These are phyloP conservation scores for Populus hybrid DNA, from an alignment of 441 rosid genomes.

Conservation along the genomic window DNA sequence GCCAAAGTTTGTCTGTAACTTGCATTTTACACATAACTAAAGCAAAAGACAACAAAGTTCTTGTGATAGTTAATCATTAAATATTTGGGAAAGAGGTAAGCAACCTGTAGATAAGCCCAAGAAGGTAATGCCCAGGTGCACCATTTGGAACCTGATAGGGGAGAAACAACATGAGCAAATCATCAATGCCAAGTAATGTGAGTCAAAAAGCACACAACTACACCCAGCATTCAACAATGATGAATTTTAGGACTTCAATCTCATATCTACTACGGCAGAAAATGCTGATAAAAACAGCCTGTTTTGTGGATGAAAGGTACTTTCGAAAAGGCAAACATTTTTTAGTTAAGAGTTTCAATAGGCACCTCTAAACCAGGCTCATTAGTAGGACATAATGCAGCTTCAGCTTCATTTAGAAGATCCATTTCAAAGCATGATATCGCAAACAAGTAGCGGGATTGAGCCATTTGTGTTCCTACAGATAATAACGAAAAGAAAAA, in stretches of 20 bases:
- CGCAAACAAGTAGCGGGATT: slow-evolving; percentile 97
- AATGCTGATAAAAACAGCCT: background rate
- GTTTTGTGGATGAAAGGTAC: background rate
- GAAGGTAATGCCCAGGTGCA: slow-evolving; percentile 95
- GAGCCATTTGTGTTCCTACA: slow-evolving; percentile 91
- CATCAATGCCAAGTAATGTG: slow-evolving; percentile 6
- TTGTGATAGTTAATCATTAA: background rate
- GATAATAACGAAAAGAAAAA: slow-evolving; percentile 24
- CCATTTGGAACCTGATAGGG: slow-evolving; percentile 80
- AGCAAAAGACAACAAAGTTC: background rate
- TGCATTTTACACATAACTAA: background rate
- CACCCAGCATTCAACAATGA: background rate
- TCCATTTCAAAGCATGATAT: slow-evolving; percentile 95
- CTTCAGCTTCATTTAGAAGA: slow-evolving; percentile 92
- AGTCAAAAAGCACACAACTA: background rate
- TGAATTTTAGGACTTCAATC: background rate
- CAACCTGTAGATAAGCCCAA: slow-evolving; percentile 91
- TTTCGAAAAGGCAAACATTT: background rate
- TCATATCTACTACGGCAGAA: background rate
- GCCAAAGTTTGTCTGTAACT: background rate
- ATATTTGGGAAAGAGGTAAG: background rate
- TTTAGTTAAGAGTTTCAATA: background rate
- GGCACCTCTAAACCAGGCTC: slow-evolving; percentile 84
- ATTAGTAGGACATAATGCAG: slow-evolving; percentile 72
- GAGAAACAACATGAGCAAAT: slow-evolving; percentile 19